A percentile compares a stretch with the other conserved stretches of the same genome.
Conservation (phyloP, 75 land plant species). For the Selaginella tamariscina region DNA sequence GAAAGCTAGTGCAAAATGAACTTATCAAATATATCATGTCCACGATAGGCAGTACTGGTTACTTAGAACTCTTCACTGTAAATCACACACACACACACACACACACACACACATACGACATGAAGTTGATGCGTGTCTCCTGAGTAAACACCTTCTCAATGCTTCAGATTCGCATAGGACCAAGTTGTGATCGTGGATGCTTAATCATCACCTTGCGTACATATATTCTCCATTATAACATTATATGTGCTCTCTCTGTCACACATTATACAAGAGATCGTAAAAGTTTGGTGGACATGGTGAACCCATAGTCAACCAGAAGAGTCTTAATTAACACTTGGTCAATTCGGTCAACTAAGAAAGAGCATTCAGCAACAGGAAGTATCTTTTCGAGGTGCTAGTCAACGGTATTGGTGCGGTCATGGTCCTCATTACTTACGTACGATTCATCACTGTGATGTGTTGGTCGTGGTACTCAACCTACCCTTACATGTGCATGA, state of each 20-base stretch:
- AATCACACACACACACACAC: too few species aligned
- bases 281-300: background rate
- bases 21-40: background rate
- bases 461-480: background rate
- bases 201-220: background rate
- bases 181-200: background rate
- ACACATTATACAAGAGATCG: background rate
- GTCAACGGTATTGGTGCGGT: background rate
- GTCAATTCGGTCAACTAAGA: background rate
- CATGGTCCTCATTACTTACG: background rate
- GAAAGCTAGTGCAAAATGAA: background rate
- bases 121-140: background rate
- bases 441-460: background rate
- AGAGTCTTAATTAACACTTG: background rate
- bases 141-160: background rate
- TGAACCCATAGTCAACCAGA: too few species aligned
- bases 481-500: background rate
- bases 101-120: background rate
- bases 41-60: background rate
- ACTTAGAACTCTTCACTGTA: background rate
- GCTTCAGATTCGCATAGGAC: too few species aligned
- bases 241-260: background rate
- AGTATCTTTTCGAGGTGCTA: background rate
- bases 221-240: background rate
- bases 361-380: background rate